Base-by-base conservation (phyloP, 2,329 filamentous ascomycete species). In the Ustulina deusta region DNA sequence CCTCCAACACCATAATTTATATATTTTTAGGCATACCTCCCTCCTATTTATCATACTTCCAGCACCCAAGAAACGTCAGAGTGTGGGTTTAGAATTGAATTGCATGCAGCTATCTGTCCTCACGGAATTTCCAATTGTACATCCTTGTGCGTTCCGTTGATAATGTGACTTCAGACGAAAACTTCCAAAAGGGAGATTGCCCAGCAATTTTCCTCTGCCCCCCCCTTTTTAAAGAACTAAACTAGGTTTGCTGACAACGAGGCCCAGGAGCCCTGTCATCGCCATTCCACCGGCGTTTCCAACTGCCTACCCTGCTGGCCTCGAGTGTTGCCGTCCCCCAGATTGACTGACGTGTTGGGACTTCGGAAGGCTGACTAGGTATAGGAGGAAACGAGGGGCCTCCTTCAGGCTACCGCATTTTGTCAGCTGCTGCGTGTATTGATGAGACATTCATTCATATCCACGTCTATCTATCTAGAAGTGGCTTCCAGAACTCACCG, bases 31-130 rank as follows among this genome's bases (percentile, higher is more conserved):
- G n/a, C n/a, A n/a, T n/a, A n/a, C n/a, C n/a, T n/a, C n/a, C n/a
- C n/a, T n/a, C n/a, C n/a, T n/a, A n/a, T n/a, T n/a, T n/a, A n/a
- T n/a, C n/a, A n/a, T n/a, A n/a, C n/a, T n/a, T n/a, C n/a, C n/a
- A n/a, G n/a, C n/a, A n/a, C n/a, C n/a, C 9, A 25, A 22, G 11
- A 13, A 22, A 46, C 42, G 4, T 10, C 20, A 9, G 25, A 46
- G n/a, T 2, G 4, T 46, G 42, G 42, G 42, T 46, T 22, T 46
- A 46, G 42, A 46, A 7, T 58, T 20, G 15, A 46, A 44, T 36
- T 59, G 48, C 34, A 44, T 49, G 46, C n/a, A 51, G 34, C 25
- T 58, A 57, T 38, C 22, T 22, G 38, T 22, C 38, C 51, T 11
- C 11, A 9, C 34, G 11, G 27, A 40, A 7, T 25, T 34, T 32